Evolutionary conservation across 441 rosid genomes (phyloP).

Genomic region (Codiaeum variegatum): DNA sequence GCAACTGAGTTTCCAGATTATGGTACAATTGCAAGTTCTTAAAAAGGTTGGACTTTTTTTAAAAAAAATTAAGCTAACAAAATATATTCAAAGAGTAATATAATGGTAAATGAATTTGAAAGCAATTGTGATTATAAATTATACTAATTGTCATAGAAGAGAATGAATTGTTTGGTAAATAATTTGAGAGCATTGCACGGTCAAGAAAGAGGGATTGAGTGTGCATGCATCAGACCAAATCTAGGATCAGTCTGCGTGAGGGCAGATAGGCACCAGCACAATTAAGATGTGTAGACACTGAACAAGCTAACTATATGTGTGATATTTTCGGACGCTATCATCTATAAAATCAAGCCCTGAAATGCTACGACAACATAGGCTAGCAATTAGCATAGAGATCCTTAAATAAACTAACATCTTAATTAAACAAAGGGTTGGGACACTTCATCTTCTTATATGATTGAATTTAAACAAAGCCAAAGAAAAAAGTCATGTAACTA

Average conservation of each 20-base stretch:
- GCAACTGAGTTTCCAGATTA: no score
- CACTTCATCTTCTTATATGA: neutral
- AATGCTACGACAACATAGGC: neutral
- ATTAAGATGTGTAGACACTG: neutral
- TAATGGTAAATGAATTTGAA: no score
- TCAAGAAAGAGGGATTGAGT: neutral
- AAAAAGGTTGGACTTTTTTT: no score
- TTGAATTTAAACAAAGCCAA: neutral
- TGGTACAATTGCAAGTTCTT: no score
- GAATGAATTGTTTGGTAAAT: neutral
- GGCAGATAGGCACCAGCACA: neutral
- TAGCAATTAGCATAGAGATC: neutral
- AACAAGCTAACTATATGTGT: neutral
- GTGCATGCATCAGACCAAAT: neutral
- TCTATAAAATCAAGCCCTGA: neutral
- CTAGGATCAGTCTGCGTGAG: neutral
- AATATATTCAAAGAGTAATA: neutral
- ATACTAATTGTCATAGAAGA: neutral
- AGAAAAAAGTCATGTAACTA: neutral
- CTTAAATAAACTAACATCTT: neutral
- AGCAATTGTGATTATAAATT: neutral
- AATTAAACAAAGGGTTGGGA: neutral
- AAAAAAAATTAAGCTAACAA: neutral
- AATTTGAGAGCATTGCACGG: neutral
- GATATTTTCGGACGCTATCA: neutral